Evolutionary conservation across 2,329 filamentous ascomycete species (phyloP).

Genomic region (Aureobasidium subglaciale): DNA sequence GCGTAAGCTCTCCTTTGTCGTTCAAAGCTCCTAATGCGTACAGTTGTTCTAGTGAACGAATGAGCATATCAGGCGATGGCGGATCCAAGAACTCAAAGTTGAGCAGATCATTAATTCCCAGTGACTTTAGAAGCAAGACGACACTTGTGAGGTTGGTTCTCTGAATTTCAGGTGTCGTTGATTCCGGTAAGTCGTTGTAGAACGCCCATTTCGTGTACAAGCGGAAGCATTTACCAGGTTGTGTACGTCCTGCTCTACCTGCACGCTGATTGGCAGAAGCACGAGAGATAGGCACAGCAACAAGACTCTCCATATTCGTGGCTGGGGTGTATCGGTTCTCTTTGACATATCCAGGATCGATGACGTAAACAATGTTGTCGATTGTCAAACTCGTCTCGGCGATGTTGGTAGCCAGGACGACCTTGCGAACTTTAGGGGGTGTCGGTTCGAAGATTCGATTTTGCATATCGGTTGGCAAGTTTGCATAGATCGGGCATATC

Average conservation of each 20-base stretch:
- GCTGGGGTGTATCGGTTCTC: slow-evolving; percentile 89
- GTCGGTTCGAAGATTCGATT: slow-evolving; percentile 93
- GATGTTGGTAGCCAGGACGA: slow-evolving; percentile 93
- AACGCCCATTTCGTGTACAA: slow-evolving; percentile 84
- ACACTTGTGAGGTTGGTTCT: slow-evolving; percentile 79
- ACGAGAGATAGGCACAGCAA: slow-evolving; percentile 83
- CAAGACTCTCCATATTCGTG: slow-evolving; percentile 85
- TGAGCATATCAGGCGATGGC: slow-evolving; percentile 81
- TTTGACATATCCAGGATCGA: slow-evolving; percentile 92
- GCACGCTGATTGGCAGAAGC: slow-evolving; percentile 90
- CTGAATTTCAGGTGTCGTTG: slow-evolving; percentile 87
- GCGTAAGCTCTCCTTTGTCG: slow-evolving; percentile 80
- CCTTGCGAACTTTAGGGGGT: slow-evolving; percentile 75
- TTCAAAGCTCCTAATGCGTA: slow-evolving; percentile 88
- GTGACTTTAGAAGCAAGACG: slow-evolving; percentile 76
- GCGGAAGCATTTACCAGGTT: slow-evolving; percentile 86
- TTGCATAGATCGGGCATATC: slow-evolving; percentile 89
- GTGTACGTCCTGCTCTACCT: slow-evolving; percentile 85
- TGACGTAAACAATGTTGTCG: slow-evolving; percentile 91
- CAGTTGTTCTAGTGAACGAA: slow-evolving; percentile 79
- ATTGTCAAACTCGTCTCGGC: slow-evolving; percentile 94
- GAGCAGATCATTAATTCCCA: slow-evolving; percentile 87
- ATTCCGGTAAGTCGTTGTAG: slow-evolving; percentile 90
- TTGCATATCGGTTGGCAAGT: slow-evolving; percentile 83
- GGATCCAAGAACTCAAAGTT: slow-evolving; percentile 97